A percentile compares a stretch with the other conserved stretches of the same genome.
Conservation (phyloP, 2,329 filamentous ascomycete species). For the Xylaria multiplex region DNA sequence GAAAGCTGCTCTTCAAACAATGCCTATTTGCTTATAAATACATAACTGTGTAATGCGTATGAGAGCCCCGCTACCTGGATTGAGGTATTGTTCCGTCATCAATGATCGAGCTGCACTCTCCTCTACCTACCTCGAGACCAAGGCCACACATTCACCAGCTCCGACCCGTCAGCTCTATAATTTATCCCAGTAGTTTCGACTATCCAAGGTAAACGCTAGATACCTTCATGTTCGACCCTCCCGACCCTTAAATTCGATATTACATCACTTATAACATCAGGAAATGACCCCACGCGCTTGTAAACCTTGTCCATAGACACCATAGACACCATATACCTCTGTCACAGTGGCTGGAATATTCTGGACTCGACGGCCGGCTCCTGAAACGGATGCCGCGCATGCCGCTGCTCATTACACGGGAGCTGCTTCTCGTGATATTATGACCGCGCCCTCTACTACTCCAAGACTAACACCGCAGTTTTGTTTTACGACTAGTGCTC, state of each 20-base stretch:
- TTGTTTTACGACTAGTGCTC: constrained; percentile 76
- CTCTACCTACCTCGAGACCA: no score
- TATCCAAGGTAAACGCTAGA: no score
- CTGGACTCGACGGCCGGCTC: constrained; percentile 57
- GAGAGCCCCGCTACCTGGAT: constrained; percentile 13
- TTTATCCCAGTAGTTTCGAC: no score
- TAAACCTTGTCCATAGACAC: constrained; percentile 21
- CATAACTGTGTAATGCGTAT: not conserved
- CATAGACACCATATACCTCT: constrained; percentile 18
- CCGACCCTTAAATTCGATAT: not conserved
- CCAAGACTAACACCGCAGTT: constrained; percentile 76
- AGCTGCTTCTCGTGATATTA: constrained; percentile 50
- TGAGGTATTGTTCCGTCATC: constrained; percentile 15
- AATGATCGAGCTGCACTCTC: not conserved
- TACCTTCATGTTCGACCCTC: not conserved
- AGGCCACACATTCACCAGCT: not conserved
- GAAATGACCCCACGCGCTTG: constrained; percentile 17
- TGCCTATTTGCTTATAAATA: not conserved
- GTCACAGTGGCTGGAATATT: constrained; percentile 61
- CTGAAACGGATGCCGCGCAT: constrained; percentile 52
- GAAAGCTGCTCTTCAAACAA: no score
- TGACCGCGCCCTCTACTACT: constrained; percentile 57
- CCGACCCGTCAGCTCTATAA: not conserved
- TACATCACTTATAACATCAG: not conserved
- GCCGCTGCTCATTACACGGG: constrained; percentile 37